phyloP scores from a whole-genome alignment of 163 green algal genomes.

The Chlamydomonas reinhardtii region DNA sequence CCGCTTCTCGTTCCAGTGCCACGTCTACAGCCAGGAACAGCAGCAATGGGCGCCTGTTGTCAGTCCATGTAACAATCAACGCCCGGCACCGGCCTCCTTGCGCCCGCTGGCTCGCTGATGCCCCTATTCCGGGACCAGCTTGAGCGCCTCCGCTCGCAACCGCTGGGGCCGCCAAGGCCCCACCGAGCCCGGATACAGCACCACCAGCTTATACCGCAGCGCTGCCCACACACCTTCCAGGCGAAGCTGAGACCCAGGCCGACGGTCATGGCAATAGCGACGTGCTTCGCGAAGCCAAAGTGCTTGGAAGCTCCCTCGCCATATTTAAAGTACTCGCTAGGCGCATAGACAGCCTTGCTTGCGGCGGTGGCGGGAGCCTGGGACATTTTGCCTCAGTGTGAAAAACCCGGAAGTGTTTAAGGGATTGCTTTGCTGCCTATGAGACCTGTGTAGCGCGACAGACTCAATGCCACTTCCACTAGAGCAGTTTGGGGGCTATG shows the following conservation, averaged over 20 bases:
- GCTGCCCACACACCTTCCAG: slow-evolving; percentile 57
- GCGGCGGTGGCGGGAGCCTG: slow-evolving; percentile 8
- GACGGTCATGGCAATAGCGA: slow-evolving; percentile 42
- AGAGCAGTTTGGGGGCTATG: no score
- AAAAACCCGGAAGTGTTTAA: background rate
- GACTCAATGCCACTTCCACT: no score
- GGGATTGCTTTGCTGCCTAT: background rate
- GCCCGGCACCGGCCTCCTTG: no score
- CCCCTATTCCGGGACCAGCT: background rate
- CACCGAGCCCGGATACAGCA: background rate
- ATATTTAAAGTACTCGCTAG: slow-evolving; percentile 47
- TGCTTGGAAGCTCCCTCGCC: slow-evolving; percentile 57
- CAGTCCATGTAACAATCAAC: background rate
- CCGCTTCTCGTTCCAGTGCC: slow-evolving; percentile 68
- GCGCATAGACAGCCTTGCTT: slow-evolving; percentile 34
- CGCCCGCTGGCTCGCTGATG: background rate
- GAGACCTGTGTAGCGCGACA: no score
- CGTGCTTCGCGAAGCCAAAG: slow-evolving; percentile 59
- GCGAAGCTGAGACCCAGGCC: slow-evolving; percentile 52
- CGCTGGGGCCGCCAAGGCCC: no score
- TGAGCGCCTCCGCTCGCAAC: background rate
- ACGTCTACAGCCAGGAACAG: slow-evolving; percentile 37
- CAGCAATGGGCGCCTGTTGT: background rate
- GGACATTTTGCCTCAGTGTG: slow-evolving; percentile 8
- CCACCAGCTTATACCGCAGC: background rate